Conservation (phyloP, 2,329 filamentous ascomycete species). For the Fusarium anguioides region DNA sequence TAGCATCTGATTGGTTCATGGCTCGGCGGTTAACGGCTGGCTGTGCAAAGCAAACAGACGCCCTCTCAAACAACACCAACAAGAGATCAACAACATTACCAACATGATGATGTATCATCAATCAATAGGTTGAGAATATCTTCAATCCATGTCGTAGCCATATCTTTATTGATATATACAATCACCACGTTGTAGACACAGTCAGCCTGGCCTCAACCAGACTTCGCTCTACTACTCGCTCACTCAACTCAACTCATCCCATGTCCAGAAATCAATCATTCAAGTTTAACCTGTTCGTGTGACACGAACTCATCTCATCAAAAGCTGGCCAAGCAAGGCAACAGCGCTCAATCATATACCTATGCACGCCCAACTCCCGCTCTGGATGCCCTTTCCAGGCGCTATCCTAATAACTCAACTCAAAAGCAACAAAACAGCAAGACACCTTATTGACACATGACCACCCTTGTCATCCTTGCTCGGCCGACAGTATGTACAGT, state of each 20-base stretch:
- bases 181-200: conserved; percentile 23
- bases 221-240: neutral
- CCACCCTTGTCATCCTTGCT: neutral
- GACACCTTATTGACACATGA: conserved; percentile 7
- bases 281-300: conserved; percentile 23
- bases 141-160: conserved; percentile 26
- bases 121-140: too few relatives aligned
- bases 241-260: too few relatives aligned
- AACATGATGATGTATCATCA: neutral
- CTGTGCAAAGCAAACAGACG: neutral
- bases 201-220: conserved; percentile 2
- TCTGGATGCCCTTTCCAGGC: conserved; percentile 16
- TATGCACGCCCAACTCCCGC: conserved; percentile 42
- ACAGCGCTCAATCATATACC: conserved; percentile 40
- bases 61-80: conserved; percentile 2
- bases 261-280: conserved; percentile 39
- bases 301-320: conserved; percentile 31
- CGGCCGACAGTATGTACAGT: conserved; percentile 1
- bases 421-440: conserved; percentile 6
- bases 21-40: conserved; percentile 13
- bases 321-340: conserved; percentile 25
- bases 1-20: conserved; percentile 9
- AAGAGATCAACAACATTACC: neutral
- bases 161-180: conserved; percentile 43
- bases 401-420: conserved; percentile 27